A percentile compares a stretch with the other conserved stretches of the same genome.
These are phyloP conservation scores for Botrytis fabae DNA, from an alignment of 2,329 filamentous ascomycete species.

Conservation along the genomic window DNA sequence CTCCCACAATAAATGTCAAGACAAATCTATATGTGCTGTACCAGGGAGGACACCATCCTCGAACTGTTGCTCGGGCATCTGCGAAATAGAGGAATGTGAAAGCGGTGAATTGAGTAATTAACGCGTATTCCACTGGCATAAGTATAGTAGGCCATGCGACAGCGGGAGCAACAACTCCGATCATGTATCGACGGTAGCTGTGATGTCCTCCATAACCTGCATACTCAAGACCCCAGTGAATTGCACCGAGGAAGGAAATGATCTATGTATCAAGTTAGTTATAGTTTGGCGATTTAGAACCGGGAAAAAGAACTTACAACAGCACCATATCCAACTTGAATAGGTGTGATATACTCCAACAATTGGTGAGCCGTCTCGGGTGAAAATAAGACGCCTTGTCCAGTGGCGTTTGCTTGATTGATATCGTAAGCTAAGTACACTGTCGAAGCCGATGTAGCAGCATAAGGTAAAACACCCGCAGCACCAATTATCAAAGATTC, in stretches of 20 bases:
- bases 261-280: constrained; percentile 53
- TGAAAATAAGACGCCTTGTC: constrained; percentile 63
- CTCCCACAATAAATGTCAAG: constrained; percentile 84
- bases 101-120: constrained; percentile 81
- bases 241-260: constrained; percentile 88
- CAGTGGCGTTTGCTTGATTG: constrained; percentile 63
- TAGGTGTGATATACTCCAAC: constrained; percentile 74
- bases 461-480: constrained; percentile 80
- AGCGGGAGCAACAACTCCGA: constrained; percentile 76
- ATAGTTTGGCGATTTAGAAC: not conserved
- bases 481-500: constrained; percentile 69
- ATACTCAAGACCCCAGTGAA: constrained; percentile 91
- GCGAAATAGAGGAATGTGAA: constrained; percentile 86
- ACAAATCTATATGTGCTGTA: constrained; percentile 90
- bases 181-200: constrained; percentile 78
- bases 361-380: constrained; percentile 69
- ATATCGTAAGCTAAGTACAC: constrained; percentile 82
- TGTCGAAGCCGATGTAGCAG: constrained; percentile 80
- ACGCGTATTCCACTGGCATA: constrained; percentile 78
- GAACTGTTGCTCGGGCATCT: constrained; percentile 69
- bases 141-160: constrained; percentile 89
- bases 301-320: constrained; percentile 56
- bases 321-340: constrained; percentile 89
- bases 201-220: constrained; percentile 66
- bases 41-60: constrained; percentile 82